These are phyloP conservation scores for Borovskyia barvae DNA, from an alignment of 208 protist genomes.

Conservation along the genomic window DNA sequence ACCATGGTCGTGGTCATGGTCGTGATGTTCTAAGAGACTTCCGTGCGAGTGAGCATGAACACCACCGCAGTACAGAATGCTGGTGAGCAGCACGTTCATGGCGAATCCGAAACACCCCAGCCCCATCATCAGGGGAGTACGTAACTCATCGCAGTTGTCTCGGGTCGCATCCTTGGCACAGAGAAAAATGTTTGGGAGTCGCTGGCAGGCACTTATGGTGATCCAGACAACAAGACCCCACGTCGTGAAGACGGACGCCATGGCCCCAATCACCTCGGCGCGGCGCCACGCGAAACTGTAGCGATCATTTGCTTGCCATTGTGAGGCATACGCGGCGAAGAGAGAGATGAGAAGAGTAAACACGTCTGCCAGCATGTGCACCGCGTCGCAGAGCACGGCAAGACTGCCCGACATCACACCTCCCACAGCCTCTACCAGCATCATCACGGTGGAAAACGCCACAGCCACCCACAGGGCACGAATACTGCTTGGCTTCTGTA, in stretches of 20 bases:
- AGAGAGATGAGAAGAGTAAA: slow-evolving; percentile 20
- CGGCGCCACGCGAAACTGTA: slow-evolving; percentile 19
- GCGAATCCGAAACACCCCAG: slow-evolving; percentile 15
- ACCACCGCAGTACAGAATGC: slow-evolving; percentile 16
- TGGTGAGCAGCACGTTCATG: slow-evolving; percentile 22
- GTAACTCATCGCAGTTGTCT: slow-evolving; percentile 7
- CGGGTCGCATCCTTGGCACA: slow-evolving; percentile 2
- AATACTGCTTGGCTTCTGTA: not conserved
- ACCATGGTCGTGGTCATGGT: slow-evolving; percentile 7
- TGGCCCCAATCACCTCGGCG: slow-evolving; percentile 13
- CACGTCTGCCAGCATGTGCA: slow-evolving; percentile 12
- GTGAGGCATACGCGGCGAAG: slow-evolving; percentile 13
- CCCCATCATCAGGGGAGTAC: slow-evolving; percentile 19
- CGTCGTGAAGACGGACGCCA: slow-evolving; percentile 20
- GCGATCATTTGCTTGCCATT: slow-evolving; percentile 8
- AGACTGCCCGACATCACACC: slow-evolving; percentile 16
- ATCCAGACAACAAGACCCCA: slow-evolving; percentile 18
- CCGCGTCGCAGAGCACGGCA: slow-evolving; percentile 13
- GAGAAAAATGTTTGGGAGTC: slow-evolving; percentile 8
- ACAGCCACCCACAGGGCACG: slow-evolving; percentile 10
- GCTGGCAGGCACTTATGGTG: slow-evolving; percentile 13
- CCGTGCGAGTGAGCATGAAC: slow-evolving; percentile 19
- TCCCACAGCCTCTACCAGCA: slow-evolving; percentile 17
- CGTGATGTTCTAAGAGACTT: slow-evolving; percentile 1
- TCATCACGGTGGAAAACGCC: slow-evolving; percentile 5